Evolutionary conservation across 352 stramenopile genomes (phyloP).

Genomic region (Hyaloperonospora arabidopsidis): DNA sequence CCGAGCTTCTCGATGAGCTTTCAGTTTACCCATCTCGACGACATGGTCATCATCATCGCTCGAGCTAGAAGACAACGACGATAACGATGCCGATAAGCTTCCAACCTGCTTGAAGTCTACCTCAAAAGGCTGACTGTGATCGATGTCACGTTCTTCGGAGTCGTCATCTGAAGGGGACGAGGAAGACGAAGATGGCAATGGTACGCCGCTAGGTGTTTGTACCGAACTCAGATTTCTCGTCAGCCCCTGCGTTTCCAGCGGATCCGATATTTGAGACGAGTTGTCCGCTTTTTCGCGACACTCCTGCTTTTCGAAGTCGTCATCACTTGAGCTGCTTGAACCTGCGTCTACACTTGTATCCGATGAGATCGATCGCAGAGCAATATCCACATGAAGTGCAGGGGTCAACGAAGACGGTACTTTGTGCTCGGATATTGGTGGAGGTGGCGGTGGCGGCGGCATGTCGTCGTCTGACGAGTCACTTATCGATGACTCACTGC

Average conservation of each 20-base stretch:
- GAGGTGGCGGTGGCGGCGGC: conserved; percentile 41
- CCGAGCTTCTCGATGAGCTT: conserved; percentile 20
- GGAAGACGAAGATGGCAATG: conserved; percentile 16
- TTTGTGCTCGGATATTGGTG: conserved; percentile 20
- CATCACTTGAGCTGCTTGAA: conserved; percentile 39
- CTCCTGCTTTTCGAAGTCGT: conserved; percentile 15
- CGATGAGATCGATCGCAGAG: conserved; percentile 26
- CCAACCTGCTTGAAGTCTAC: conserved; percentile 14
- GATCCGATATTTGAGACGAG: conserved; percentile 10
- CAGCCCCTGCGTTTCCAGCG: conserved; percentile 5
- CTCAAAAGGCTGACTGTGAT: conserved; percentile 14
- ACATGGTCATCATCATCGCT: conserved; percentile 16
- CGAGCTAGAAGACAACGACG: conserved; percentile 21
- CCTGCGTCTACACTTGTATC: conserved; percentile 47
- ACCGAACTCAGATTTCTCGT: neutral
- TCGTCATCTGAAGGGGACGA: conserved; percentile 29
- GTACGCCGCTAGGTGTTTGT: conserved; percentile 7
- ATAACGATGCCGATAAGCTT: conserved; percentile 25
- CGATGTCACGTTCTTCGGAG: conserved; percentile 19
- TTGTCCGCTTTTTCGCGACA: conserved; percentile 3
- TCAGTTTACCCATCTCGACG: conserved; percentile 17
- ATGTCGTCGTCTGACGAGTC: conserved; percentile 44
- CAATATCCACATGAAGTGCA: conserved; percentile 15
- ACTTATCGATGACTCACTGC: conserved; percentile 53
- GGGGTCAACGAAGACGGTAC: conserved; percentile 7